phyloP scores from a whole-genome alignment of 2,329 filamentous ascomycete genomes.

The Diaporthe sp. region DNA sequence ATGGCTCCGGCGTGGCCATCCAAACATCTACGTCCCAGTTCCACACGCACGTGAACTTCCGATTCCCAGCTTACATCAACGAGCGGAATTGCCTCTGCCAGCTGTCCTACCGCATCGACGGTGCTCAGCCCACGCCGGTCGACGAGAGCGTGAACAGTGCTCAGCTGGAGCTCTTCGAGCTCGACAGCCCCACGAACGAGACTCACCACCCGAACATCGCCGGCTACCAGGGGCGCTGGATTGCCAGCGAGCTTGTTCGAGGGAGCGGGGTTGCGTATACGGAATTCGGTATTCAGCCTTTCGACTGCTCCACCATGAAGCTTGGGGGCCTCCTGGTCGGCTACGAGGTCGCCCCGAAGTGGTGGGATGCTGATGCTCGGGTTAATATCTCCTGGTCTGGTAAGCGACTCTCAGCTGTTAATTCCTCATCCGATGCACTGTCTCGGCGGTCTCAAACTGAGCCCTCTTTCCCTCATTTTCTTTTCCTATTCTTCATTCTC shows the following conservation, averaged over 20 bases:
- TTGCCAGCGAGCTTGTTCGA: neutral
- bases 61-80: neutral
- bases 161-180: neutral
- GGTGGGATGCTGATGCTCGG: neutral
- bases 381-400: neutral
- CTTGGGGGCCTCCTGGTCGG: neutral
- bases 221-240: neutral
- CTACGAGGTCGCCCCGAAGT: neutral
- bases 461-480: too few species aligned
- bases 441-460: too few species aligned
- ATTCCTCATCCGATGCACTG: neutral
- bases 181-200: neutral
- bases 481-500: too few species aligned
- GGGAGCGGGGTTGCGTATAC: neutral
- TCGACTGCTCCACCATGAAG: neutral
- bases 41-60: neutral
- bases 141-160: neutral
- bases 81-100: neutral
- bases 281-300: neutral
- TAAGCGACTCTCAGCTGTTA: neutral
- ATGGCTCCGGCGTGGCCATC: neutral
- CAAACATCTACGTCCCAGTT: neutral
- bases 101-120: neutral
- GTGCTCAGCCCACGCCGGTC: accelerated
- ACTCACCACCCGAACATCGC: neutral